A percentile compares a stretch with the other conserved stretches of the same genome.
phyloP scores from a whole-genome alignment of 2,329 filamentous ascomycete species.

The Botryosphaeria dothidea region DNA sequence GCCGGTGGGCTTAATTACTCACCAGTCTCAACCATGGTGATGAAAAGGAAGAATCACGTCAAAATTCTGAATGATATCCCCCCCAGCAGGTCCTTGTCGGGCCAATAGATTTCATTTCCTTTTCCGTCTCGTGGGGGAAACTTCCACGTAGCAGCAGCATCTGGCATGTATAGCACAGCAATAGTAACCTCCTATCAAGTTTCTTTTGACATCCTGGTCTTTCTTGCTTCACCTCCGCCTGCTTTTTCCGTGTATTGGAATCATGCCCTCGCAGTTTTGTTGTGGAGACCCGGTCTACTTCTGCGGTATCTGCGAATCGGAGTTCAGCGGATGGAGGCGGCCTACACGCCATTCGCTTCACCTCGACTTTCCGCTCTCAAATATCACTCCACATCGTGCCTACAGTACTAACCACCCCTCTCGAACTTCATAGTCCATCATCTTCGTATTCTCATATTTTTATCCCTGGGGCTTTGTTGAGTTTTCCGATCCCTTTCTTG shows the following conservation, averaged over 20 bases:
- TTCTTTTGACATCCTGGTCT: neutral
- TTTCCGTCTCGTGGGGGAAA: neutral
- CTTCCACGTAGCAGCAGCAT: neutral
- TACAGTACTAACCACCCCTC: too few relatives aligned
- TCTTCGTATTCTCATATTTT: neutral
- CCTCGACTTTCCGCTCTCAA: neutral
- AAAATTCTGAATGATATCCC: constrained; percentile 7
- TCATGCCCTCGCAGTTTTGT: neutral
- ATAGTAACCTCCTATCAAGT: neutral
- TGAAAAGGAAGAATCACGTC: neutral
- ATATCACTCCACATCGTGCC: neutral
- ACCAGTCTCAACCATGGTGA: neutral
- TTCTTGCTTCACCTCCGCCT: neutral
- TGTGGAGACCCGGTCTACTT: neutral
- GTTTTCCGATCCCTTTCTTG: neutral
- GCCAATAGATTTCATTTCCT: constrained; percentile 1
- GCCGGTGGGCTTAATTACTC: neutral
- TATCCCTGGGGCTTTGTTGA: neutral
- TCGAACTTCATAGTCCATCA: neutral
- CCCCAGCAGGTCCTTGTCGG: neutral
- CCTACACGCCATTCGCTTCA: neutral
- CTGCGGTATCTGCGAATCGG: neutral
- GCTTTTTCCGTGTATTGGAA: neutral
- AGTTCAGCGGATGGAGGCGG: neutral
- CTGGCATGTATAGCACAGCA: constrained; percentile 4